These are phyloP conservation scores for Podospora tetraspora DNA, from an alignment of 495 filamentous ascomycete species.

Conservation along the genomic window DNA sequence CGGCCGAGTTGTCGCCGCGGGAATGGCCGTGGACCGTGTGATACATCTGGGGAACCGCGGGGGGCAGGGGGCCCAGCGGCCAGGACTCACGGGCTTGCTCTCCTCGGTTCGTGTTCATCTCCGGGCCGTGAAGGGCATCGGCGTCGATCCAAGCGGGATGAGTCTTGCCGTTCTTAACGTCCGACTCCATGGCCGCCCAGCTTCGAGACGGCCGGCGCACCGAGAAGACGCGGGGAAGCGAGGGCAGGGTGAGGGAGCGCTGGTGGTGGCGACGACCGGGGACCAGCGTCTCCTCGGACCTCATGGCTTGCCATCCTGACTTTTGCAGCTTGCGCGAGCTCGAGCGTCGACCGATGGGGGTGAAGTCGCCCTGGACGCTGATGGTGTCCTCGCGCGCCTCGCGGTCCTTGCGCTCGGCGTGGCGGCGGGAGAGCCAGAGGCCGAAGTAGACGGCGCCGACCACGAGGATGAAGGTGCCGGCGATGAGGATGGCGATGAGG, in stretches of 20 bases:
- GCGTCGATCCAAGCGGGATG: slow-evolving; percentile 38
- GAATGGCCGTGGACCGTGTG: slow-evolving; percentile 16
- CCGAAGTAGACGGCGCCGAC: slow-evolving; percentile 8
- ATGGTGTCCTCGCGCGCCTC: not conserved
- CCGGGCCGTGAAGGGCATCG: slow-evolving; percentile 39
- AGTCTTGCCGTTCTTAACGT: slow-evolving; percentile 10
- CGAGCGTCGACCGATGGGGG: not conserved
- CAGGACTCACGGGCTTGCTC: slow-evolving; percentile 18
- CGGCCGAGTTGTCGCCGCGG: not conserved
- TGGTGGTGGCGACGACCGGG: not conserved
- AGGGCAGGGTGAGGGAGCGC: not conserved
- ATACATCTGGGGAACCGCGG: slow-evolving; percentile 21
- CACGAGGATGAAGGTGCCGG: slow-evolving; percentile 12
- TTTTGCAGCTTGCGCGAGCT: not conserved
- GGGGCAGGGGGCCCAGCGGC: slow-evolving; percentile 17
- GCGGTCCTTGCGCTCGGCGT: slow-evolving; percentile 1
- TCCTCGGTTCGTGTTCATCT: slow-evolving; percentile 21
- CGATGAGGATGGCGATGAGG: slow-evolving; percentile 16
- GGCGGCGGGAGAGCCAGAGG: slow-evolving; percentile 17
- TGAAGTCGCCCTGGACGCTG: not conserved
- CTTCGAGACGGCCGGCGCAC: not conserved
- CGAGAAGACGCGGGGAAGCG: not conserved
- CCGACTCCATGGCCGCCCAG: not conserved
- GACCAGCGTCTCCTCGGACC: not conserved
- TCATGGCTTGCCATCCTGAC: not conserved